These are phyloP conservation scores for Vitis labrusca DNA, from an alignment of 164 flowering plant species.

Conservation along the genomic window DNA sequence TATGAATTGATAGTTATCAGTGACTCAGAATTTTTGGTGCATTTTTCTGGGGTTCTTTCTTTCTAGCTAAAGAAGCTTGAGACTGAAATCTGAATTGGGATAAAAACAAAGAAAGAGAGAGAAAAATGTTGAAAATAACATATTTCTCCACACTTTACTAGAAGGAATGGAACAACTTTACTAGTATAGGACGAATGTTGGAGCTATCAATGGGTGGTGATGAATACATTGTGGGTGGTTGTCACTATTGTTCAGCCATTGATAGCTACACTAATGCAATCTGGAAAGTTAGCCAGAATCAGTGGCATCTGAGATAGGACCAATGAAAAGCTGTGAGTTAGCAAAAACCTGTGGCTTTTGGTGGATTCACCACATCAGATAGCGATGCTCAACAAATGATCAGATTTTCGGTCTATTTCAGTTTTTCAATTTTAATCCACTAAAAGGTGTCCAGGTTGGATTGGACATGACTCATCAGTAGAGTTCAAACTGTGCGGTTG, in stretches of 20 bases:
- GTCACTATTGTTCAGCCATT: neutral
- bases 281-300: neutral
- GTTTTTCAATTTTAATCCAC: conserved; percentile 1
- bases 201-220: too few relatives aligned
- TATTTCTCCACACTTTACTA: too few relatives aligned
- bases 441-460: conserved; percentile 5
- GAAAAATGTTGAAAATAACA: too few relatives aligned
- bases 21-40: too few relatives aligned
- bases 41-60: too few relatives aligned
- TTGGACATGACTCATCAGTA: conserved; percentile 12
- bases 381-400: conserved; percentile 12
- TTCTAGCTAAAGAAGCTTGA: too few relatives aligned
- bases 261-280: conserved; percentile 9
- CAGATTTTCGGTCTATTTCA: neutral
- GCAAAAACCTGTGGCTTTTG: conserved; percentile 13
- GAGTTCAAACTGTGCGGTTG: neutral
- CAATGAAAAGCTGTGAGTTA: neutral
- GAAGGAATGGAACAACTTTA: too few relatives aligned
- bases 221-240: neutral
- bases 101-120: too few relatives aligned
- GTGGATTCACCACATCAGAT: conserved; percentile 1
- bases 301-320: too few relatives aligned
- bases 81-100: too few relatives aligned
- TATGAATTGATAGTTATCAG: too few relatives aligned
- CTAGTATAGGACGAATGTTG: too few relatives aligned